Evolutionary conservation across 345 rosid genomes (phyloP).

Genomic region (Cardamine occulta): DNA sequence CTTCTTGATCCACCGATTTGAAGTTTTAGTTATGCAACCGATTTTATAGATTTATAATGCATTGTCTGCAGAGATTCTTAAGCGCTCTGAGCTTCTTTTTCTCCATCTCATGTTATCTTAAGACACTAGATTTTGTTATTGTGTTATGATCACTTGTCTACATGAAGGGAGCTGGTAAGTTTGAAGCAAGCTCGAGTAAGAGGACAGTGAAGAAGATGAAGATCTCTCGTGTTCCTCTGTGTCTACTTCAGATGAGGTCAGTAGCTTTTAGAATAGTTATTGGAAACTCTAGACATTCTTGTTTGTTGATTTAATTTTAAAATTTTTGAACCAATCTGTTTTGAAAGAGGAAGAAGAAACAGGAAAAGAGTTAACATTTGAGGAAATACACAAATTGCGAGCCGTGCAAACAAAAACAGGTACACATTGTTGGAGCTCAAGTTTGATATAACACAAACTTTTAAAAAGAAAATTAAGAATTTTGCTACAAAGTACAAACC

Average conservation of each 20-base stretch:
- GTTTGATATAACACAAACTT: too few species aligned
- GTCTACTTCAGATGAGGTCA: constrained; percentile 43
- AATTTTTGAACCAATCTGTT: neutral
- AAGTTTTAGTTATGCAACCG: too few species aligned
- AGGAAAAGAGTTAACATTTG: too few species aligned
- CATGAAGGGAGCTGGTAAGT: constrained; percentile 29
- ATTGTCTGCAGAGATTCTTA: too few species aligned
- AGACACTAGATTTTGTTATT: neutral
- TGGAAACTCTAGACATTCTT: neutral
- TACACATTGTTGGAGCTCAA: constrained; percentile 13
- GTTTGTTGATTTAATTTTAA: neutral
- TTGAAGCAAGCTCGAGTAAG: constrained; percentile 37
- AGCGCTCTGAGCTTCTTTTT: too few species aligned
- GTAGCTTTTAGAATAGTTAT: neutral
- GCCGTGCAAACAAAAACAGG: constrained; percentile 81
- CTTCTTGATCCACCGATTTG: too few species aligned
- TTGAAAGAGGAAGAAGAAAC: constrained; percentile 27
- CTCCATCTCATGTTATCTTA: too few species aligned
- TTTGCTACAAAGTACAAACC: too few species aligned
- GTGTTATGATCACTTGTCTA: neutral
- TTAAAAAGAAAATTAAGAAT: too few species aligned
- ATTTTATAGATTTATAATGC: too few species aligned
- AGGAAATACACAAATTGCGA: constrained; percentile 2
- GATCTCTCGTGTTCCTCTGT: constrained; percentile 20
- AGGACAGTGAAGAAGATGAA: constrained; percentile 34